Conservation (phyloP, 208 protist genomes). For the Trypanosoma melophagium region DNA sequence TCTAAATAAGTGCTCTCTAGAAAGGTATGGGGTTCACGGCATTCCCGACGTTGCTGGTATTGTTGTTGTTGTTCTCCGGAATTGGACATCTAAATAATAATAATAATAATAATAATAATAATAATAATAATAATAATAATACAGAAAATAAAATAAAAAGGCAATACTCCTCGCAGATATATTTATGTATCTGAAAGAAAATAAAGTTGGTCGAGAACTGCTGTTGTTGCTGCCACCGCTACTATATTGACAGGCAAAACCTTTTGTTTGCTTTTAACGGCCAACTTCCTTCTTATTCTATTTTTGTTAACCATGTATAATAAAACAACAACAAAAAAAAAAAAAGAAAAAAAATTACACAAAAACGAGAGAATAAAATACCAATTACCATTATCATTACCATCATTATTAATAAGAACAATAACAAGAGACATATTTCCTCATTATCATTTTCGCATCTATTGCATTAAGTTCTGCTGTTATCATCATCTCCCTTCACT, state of each 20-base stretch:
- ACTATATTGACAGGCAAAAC: not conserved
- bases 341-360: no score
- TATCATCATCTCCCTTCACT: not conserved
- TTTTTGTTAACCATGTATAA: no score
- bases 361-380: not conserved
- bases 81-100: not conserved
- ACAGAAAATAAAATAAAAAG: not conserved
- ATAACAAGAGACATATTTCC: no score
- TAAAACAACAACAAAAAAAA: no score
- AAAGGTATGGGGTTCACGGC: conserved; percentile 24
- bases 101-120: conserved; percentile 3
- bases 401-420: no score
- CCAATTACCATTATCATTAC: no score
- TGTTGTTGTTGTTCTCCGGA: not conserved
- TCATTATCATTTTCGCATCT: not conserved
- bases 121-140: not conserved
- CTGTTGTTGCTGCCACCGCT: not conserved
- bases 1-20: conserved; percentile 16
- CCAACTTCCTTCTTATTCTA: no score
- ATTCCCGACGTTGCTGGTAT: conserved; percentile 15
- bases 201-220: no score
- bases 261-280: no score
- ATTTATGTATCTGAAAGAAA: not conserved
- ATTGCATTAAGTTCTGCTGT: not conserved
- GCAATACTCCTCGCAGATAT: not conserved